These are phyloP conservation scores for Ceratocystis papillata DNA, from an alignment of 2,329 filamentous ascomycete genomes.

Conservation along the genomic window DNA sequence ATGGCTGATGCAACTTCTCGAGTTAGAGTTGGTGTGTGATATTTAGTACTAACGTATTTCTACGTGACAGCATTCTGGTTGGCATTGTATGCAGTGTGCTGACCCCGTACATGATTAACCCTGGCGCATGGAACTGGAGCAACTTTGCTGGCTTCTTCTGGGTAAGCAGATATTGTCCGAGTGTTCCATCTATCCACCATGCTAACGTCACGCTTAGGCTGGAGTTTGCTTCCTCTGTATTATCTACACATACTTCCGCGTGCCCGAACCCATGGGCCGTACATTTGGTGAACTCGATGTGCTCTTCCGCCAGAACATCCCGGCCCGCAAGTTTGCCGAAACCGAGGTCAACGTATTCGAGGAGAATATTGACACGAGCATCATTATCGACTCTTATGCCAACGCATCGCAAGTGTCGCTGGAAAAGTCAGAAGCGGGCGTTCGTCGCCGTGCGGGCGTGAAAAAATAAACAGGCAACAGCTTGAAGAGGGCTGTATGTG, in stretches of 20 bases:
- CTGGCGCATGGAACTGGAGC: conserved; percentile 73
- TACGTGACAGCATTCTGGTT: conserved; percentile 53
- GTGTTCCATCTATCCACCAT: background rate
- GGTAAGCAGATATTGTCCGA: conserved; percentile 34
- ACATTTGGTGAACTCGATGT: conserved; percentile 38
- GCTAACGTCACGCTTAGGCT: conserved; percentile 29
- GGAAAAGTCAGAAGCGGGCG: conserved; percentile 15
- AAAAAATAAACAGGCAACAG: conserved; percentile 16
- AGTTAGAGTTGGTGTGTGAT: background rate
- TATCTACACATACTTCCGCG: conserved; percentile 41
- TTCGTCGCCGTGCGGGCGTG: conserved; percentile 20
- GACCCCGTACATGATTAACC: conserved; percentile 89
- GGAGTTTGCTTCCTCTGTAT: conserved; percentile 36
- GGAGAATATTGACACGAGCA: conserved; percentile 24
- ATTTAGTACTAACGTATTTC: conserved; percentile 13
- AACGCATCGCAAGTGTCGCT: conserved; percentile 23
- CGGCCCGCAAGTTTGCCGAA: conserved; percentile 34
- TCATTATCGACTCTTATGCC: conserved; percentile 22
- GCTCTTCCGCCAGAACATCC: conserved; percentile 34
- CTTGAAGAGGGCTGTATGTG: background rate
- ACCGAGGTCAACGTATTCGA: conserved; percentile 25
- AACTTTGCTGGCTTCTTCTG: conserved; percentile 86
- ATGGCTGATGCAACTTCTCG: background rate
- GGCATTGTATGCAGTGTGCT: conserved; percentile 71
- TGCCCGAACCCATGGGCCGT: conserved; percentile 44